Base-by-base conservation (phyloP, 208 protist species). In the Wallacemonas collosoma region DNA sequence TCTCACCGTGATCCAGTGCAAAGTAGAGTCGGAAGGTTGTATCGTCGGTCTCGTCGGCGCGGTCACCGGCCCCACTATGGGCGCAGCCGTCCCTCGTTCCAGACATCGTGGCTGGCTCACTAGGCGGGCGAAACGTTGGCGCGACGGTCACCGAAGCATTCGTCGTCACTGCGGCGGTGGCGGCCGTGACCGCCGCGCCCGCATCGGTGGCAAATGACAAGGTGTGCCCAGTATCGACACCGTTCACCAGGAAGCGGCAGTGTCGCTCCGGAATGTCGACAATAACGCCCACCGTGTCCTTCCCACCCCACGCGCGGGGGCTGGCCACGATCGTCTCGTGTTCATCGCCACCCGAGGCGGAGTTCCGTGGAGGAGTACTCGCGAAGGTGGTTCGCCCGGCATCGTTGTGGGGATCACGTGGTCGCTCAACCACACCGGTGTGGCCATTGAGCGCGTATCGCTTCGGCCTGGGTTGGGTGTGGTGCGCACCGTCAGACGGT, bases 231-330 rank as follows among this genome's bases (percentile, higher is more conserved):
- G 72, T 82, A 14, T 81, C 72, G 35, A 79, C 53, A 3, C 93
- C 93, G 71, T 95, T 95, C 17, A 97, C 86, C 56, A 88, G 61
- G 45, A 95, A 87, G 60, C 54, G 77, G 74, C 88, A 95, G 57
- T 67, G 66, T 41, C 89, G 80, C 58, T 75, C 73, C 2, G 75
- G 60, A 26, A 89, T 75, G 76, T 95, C 86, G 35, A 97, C 74
- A 26, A 97, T 76, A 15, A 97, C 85, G 35, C 93, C 93, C 44
- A 97, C 74, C 68, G 84, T 88, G 72, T 97, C 93, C 62, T 88
- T 85, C 35, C 63, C 75, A 55, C 79, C 76, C 91, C 88, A 95
- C 50, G 87, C 63, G 14, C 78, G 76, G 9, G 67, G 39, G 43
- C n/a, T 48, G 41, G 50, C 4, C 15, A 68, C 47, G 44, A 60